These are phyloP conservation scores for Epichloe typhina DNA, from an alignment of 2,329 filamentous ascomycete species.

Conservation along the genomic window DNA sequence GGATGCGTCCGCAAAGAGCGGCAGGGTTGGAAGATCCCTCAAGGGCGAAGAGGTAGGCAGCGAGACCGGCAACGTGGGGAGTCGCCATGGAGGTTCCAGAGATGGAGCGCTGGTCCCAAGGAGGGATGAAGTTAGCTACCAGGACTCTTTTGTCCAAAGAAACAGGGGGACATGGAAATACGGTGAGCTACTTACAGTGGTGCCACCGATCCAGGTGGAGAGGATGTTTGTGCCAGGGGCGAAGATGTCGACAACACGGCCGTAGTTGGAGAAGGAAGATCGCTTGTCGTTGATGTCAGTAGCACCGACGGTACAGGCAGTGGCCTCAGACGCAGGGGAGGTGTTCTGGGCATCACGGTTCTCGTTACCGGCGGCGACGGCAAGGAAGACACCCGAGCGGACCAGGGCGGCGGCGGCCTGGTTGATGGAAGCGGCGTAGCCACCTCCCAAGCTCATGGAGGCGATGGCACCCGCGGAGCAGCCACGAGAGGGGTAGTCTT, in stretches of 20 bases:
- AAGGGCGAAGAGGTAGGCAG: conserved; percentile 32
- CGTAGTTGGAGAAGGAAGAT: conserved; percentile 40
- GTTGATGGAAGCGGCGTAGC: conserved; percentile 33
- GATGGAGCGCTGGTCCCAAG: conserved; percentile 18
- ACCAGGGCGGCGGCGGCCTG: conserved; percentile 33
- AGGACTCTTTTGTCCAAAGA: neutral
- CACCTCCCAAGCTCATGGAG: conserved; percentile 44
- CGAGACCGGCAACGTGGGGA: conserved; percentile 29
- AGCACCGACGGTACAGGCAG: conserved; percentile 41
- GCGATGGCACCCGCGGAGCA: conserved; percentile 35
- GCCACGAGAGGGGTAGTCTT: conserved; percentile 12
- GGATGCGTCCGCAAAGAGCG: conserved; percentile 9
- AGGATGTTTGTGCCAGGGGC: conserved; percentile 35
- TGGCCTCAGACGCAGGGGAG: conserved; percentile 34
- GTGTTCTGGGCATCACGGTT: conserved; percentile 27
- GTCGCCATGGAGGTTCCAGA: conserved; percentile 33
- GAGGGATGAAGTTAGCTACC: neutral
- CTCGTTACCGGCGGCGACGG: conserved; percentile 43
- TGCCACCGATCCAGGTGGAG: conserved; percentile 33
- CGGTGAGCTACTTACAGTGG: conserved; percentile 11
- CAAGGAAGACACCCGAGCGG: conserved; percentile 35
- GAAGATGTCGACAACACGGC: conserved; percentile 34
- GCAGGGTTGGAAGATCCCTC: conserved; percentile 10
- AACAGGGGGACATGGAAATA: neutral
- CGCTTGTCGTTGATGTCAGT: conserved; percentile 25